Conservation (phyloP, 306 rosid genomes). For the Argentina anserina region DNA sequence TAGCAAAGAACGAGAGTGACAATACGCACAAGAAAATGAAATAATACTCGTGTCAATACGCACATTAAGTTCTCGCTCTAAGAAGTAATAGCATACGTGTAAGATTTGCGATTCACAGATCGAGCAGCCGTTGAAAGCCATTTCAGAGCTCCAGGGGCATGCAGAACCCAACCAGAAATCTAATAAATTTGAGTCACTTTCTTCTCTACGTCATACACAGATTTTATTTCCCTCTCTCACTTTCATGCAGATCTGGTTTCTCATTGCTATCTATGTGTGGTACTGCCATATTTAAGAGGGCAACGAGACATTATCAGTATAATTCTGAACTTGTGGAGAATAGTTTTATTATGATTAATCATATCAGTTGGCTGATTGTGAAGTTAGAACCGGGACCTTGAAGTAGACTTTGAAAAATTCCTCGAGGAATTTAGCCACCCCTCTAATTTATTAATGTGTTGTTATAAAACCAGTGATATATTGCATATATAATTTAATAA, state of each 20-base stretch:
- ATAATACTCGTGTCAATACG: neutral
- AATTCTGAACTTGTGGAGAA: neutral
- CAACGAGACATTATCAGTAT: neutral
- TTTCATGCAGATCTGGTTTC: neutral
- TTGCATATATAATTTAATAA: too few species aligned
- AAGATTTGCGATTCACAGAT: neutral
- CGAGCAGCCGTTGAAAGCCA: neutral
- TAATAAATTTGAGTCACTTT: neutral
- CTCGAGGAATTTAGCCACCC: neutral
- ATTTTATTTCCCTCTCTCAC: neutral
- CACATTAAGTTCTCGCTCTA: too few species aligned
- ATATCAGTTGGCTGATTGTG: neutral
- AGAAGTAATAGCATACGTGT: neutral
- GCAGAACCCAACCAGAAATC: neutral
- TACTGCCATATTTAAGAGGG: neutral
- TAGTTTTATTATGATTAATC: neutral
- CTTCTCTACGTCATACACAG: neutral
- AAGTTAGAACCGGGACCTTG: neutral
- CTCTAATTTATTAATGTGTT: neutral
- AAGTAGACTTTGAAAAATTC: conserved; percentile 3
- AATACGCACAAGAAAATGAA: neutral
- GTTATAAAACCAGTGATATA: too few species aligned
- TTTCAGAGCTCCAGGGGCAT: neutral
- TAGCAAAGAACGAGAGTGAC: neutral
- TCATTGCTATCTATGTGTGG: neutral